These are phyloP conservation scores for Berberis vulgaris DNA, from an alignment of 164 flowering plant species.

Conservation along the genomic window DNA sequence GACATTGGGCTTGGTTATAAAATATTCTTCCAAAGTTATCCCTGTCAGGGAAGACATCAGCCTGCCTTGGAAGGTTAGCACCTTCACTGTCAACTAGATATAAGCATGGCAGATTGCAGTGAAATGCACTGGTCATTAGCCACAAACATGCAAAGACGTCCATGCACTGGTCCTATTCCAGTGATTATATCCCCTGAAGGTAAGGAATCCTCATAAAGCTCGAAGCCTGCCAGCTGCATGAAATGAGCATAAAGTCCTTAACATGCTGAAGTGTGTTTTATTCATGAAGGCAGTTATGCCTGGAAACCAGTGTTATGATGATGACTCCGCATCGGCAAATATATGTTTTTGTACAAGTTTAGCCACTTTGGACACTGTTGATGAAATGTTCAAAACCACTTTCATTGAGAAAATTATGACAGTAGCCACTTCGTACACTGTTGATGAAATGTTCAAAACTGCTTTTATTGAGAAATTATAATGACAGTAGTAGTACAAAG, in stretches of 20 bases:
- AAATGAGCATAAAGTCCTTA: neutral
- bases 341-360: too few species aligned
- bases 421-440: too few species aligned
- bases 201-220: slow-evolving; percentile 72
- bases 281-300: neutral
- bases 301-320: neutral
- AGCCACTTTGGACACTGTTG: too few species aligned
- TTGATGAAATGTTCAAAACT: too few species aligned
- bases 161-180: slow-evolving; percentile 91
- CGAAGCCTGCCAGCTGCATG: slow-evolving; percentile 91
- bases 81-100: slow-evolving; percentile 99
- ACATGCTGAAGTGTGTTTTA: neutral
- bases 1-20: slow-evolving; percentile 93
- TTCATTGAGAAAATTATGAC: too few species aligned
- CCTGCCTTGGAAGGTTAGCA: slow-evolving; percentile 95
- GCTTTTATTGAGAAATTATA: too few species aligned
- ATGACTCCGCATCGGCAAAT: too few species aligned
- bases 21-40: slow-evolving; percentile 95
- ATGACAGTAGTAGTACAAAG: too few species aligned
- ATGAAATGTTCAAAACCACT: too few species aligned
- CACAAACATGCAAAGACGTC: slow-evolving; percentile 87
- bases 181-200: slow-evolving; percentile 91
- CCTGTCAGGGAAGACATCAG: slow-evolving; percentile 92
- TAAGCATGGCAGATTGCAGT: slow-evolving; percentile 81
- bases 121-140: slow-evolving; percentile 93